These are phyloP conservation scores for Xylaria nigripes DNA, from an alignment of 495 filamentous ascomycete genomes.

Conservation along the genomic window DNA sequence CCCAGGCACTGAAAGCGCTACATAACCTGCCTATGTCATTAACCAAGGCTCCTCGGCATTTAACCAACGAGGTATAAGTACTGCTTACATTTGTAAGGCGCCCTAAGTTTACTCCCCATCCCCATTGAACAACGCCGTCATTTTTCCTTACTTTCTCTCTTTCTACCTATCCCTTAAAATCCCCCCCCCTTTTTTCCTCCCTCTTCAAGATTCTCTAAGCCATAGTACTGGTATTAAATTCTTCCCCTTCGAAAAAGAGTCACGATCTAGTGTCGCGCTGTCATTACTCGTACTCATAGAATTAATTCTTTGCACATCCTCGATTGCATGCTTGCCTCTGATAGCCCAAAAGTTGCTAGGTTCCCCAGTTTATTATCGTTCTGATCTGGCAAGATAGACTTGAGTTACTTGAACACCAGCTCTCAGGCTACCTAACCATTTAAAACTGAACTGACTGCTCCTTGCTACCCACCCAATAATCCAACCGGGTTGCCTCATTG, in stretches of 20 bases:
- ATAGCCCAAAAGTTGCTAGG: not conserved
- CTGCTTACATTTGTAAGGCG: not conserved
- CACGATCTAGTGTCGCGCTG: conserved; percentile 1
- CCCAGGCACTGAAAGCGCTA: conserved; percentile 8
- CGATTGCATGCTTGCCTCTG: not conserved
- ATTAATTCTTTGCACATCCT: not conserved
- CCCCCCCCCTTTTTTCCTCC: conserved; percentile 13
- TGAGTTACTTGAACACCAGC: not conserved
- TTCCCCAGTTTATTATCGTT: not conserved
- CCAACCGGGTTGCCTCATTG: no score
- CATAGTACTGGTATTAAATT: no score
- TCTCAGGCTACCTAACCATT: not conserved
- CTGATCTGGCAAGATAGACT: not conserved
- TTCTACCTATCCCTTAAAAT: conserved; percentile 15
- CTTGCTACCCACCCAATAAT: no score
- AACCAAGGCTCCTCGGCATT: not conserved
- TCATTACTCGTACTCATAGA: conserved; percentile 2
- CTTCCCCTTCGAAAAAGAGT: not conserved
- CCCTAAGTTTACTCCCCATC: conserved; percentile 6
- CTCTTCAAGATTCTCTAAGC: conserved; percentile 3
- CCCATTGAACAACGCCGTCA: conserved; percentile 19
- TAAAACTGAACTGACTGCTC: not conserved
- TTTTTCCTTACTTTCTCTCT: no score
- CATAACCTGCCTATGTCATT: conserved; percentile 3
- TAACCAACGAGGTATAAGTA: not conserved